phyloP scores from a whole-genome alignment of 73 alveolate species.

The Uronychia binucleata region DNA sequence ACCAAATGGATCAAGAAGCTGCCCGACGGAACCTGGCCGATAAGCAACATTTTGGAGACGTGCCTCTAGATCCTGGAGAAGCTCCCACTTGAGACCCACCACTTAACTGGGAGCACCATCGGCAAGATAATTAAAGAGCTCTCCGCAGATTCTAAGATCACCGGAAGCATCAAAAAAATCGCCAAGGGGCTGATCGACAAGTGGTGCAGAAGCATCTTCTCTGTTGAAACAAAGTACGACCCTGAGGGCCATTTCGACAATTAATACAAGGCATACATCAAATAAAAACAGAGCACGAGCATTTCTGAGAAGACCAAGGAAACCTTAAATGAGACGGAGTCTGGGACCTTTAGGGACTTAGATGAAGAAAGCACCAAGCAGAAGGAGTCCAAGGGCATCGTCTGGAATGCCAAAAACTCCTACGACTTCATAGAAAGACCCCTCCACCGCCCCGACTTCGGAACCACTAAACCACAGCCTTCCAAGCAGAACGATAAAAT shows the following conservation, averaged over 20 bases:
- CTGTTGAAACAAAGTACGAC: not conserved
- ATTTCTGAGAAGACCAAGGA: too few species aligned
- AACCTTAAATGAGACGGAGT: not conserved
- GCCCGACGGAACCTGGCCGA: not conserved
- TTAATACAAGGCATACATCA: not conserved
- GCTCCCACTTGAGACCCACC: not conserved
- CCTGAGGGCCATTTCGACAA: not conserved
- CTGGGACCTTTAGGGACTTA: not conserved
- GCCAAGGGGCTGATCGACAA: not conserved
- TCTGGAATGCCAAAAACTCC: not conserved
- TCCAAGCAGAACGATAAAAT: not conserved
- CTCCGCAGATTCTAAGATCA: not conserved
- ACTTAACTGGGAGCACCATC: not conserved
- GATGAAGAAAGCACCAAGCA: not conserved
- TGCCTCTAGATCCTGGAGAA: not conserved
- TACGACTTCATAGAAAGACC: not conserved
- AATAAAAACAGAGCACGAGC: not conserved
- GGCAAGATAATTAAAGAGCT: not conserved
- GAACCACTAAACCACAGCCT: not conserved
- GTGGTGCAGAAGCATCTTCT: not conserved
- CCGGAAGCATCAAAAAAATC: not conserved
- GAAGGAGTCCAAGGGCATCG: not conserved
- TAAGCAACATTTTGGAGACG: not conserved
- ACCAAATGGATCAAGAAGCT: not conserved
- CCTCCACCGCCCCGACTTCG: too few species aligned